Percentiles rank a stretch among this genome's conserved stretches.
Evolutionary conservation across 805 yeast species (phyloP).

Genomic region (Spathaspora hagerdaliae): DNA sequence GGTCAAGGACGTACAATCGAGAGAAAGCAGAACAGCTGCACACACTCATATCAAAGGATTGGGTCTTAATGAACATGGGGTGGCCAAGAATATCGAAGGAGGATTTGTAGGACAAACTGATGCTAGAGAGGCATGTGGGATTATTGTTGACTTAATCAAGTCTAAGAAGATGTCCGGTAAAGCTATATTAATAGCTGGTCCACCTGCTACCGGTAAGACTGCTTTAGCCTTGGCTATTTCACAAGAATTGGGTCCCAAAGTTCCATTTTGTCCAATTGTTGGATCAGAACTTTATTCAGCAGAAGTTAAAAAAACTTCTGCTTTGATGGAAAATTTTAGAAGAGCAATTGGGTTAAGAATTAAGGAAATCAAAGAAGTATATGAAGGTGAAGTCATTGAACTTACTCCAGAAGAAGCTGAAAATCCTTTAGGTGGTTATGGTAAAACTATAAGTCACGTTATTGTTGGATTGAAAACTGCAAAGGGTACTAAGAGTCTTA

Average conservation of each 20-base stretch:
- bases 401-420: constrained; percentile 94
- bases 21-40: constrained; percentile 81
- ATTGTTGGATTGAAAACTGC: constrained; percentile 91
- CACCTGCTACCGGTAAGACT: constrained; percentile 98
- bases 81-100: constrained; percentile 79
- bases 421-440: constrained; percentile 96
- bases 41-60: constrained; percentile 96
- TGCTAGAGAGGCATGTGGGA: constrained; percentile 92
- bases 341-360: constrained; percentile 94
- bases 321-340: constrained; percentile 93
- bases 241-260: constrained; percentile 94
- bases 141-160: constrained; percentile 88
- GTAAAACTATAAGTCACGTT: constrained; percentile 93
- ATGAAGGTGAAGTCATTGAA: constrained; percentile 97
- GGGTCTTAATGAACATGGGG: constrained; percentile 87
- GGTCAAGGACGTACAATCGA: constrained; percentile 50
- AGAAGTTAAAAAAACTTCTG: constrained; percentile 96
- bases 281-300: constrained; percentile 92
- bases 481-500: constrained; percentile 82
- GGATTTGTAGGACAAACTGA: constrained; percentile 79
- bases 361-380: constrained; percentile 95
- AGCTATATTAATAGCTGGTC: constrained; percentile 94
- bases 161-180: constrained; percentile 91
- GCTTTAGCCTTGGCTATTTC: constrained; percentile 95
- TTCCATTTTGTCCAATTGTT: constrained; percentile 96